Base-by-base conservation (phyloP, 2,329 filamentous ascomycete genomes). In the Nemania sp. region DNA sequence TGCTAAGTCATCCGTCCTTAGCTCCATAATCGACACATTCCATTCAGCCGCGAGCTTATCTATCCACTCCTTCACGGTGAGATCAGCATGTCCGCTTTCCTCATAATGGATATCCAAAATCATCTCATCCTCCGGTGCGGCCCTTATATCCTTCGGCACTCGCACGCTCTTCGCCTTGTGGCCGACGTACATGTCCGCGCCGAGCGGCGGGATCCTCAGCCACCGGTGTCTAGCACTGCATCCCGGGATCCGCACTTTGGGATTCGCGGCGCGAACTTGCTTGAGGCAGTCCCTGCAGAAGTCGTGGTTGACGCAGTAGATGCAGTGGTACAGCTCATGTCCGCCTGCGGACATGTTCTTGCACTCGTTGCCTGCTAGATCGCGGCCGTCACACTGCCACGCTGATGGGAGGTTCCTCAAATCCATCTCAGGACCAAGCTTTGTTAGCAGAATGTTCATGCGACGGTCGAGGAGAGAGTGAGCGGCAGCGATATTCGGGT, bases 181-280 rank as follows among this genome's bases (percentile, higher is more conserved):
- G 14, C 60, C 61, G 20, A 55, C 50, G 11, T 57, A 63, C 26
- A 53, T 47, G 15, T 56, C 46, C 1, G 12, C 28, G 15, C 58
- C 56, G 0, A 14, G 26, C 2, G 41, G 48, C 22, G 61, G 58
- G 8, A 63, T 20, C 26, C 33, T 40, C 20, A 64, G 8, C 63
- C 61, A 65, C 3, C 31, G 36, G 30, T 65, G 61, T 17, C 40
- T 53, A 1, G 54, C n/a, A 39, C 54, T 61, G 47, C 61, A 65
- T 2, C 9, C 46, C 20, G 39, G 59, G 33, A 53, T 54, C 15
- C 30, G 15, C 2, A 43, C 22, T 15, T 14, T 14, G 9, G 46
- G 33, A 11, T 43, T 19, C 9, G 42, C 30, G 14, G 43, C 40
- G 15, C 62, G 61, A 23, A 64, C 41, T 26, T 34, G 54, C 11